phyloP scores from a whole-genome alignment of 257 asterid species.

The Solanum megistacrolobum region DNA sequence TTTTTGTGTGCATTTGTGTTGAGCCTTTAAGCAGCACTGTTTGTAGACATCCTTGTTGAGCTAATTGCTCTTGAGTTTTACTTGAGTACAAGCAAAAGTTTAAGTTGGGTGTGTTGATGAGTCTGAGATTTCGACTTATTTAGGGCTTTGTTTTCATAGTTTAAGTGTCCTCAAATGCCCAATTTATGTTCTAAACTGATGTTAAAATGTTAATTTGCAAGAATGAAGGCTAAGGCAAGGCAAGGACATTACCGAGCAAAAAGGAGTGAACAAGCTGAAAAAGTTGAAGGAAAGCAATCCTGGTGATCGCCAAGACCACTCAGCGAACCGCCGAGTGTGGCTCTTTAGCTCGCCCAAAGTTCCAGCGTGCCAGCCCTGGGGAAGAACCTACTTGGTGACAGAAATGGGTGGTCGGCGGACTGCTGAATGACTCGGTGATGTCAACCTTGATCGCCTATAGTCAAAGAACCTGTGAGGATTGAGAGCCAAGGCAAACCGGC shows the following conservation, averaged over 20 bases:
- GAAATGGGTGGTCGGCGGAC: too few relatives aligned
- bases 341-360: neutral
- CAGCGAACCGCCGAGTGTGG: neutral
- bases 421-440: too few relatives aligned
- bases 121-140: neutral
- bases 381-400: too few relatives aligned
- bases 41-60: too few relatives aligned
- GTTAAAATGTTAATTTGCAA: too few relatives aligned
- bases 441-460: too few relatives aligned
- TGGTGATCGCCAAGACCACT: neutral
- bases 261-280: neutral
- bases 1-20: neutral
- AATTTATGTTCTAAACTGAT: neutral
- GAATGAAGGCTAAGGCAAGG: neutral
- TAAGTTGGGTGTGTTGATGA: too few relatives aligned
- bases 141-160: neutral
- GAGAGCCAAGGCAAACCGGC: too few relatives aligned
- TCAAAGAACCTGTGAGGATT: too few relatives aligned
- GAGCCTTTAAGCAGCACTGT: too few relatives aligned
- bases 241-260: neutral
- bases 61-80: too few relatives aligned
- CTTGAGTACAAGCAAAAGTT: too few relatives aligned
- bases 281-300: neutral
- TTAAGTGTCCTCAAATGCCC: neutral
- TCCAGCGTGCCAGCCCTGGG: neutral